Conservation (phyloP, 2,329 filamentous ascomycete genomes). For the Fusarium liriodendri region DNA sequence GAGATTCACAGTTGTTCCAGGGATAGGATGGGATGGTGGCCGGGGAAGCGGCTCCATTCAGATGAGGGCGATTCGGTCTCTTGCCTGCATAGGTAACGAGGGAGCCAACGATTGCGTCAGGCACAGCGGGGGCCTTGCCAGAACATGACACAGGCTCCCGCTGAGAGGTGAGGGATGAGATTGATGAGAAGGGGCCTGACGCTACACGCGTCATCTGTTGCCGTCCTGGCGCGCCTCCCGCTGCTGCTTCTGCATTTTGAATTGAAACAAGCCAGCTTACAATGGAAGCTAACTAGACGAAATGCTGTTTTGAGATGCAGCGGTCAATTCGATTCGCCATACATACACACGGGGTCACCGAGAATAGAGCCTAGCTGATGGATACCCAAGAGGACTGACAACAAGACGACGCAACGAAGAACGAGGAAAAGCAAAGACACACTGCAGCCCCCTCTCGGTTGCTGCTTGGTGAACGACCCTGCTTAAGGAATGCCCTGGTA, state of each 20-base stretch:
- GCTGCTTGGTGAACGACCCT: background rate
- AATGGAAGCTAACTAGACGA: slow-evolving; percentile 16
- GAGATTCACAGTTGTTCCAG: slow-evolving; percentile 6
- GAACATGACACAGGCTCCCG: slow-evolving; percentile 8
- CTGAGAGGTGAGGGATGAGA: background rate
- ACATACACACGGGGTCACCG: background rate
- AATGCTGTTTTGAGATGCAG: slow-evolving; percentile 22
- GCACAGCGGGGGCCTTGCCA: slow-evolving; percentile 12
- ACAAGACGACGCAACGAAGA: background rate
- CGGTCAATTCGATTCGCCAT: background rate
- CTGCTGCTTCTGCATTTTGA: background rate
- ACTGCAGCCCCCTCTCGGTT: background rate
- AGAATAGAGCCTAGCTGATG: background rate
- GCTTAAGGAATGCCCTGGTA: slow-evolving; percentile 14
- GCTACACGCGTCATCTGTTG: background rate
- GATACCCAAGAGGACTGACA: background rate
- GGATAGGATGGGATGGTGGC: background rate
- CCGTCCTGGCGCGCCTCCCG: background rate
- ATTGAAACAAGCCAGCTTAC: background rate
- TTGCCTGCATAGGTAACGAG: background rate
- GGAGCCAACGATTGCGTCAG: slow-evolving; percentile 18
- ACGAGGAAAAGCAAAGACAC: background rate
- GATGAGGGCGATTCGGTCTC: background rate
- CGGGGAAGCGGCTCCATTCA: slow-evolving; percentile 6
- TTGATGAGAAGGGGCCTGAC: background rate